Conservation (phyloP, 1,139 yeast species). For the Saccharomyces hybrid region DNA sequence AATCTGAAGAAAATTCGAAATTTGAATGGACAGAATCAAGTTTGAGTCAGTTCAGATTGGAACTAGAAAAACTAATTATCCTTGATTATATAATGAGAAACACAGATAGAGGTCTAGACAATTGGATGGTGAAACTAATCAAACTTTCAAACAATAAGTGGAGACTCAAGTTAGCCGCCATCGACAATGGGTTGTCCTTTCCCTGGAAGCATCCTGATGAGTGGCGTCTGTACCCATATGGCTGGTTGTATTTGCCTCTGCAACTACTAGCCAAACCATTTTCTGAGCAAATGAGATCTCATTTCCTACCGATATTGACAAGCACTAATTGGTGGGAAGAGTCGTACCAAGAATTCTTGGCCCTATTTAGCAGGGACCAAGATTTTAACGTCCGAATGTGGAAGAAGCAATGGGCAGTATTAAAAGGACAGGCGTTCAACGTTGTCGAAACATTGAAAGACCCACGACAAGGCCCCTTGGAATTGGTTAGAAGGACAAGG, state of each 20-base stretch:
- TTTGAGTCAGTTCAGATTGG: slow-evolving; percentile 48
- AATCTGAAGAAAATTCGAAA: slow-evolving; percentile 4
- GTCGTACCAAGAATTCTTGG: slow-evolving; percentile 41
- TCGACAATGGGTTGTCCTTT: slow-evolving; percentile 67
- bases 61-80: slow-evolving; percentile 62
- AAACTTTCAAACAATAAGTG: slow-evolving; percentile 32
- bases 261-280: slow-evolving; percentile 64
- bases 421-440: slow-evolving; percentile 75
- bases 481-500: slow-evolving; percentile 52
- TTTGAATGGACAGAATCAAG: slow-evolving; percentile 52
- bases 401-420: slow-evolving; percentile 58
- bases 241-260: slow-evolving; percentile 66
- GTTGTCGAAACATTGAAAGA: slow-evolving; percentile 58
- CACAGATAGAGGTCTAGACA: slow-evolving; percentile 68
- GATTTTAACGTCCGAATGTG: slow-evolving; percentile 64
- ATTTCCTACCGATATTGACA: slow-evolving; percentile 52
- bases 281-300: slow-evolving; percentile 47
- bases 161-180: slow-evolving; percentile 59
- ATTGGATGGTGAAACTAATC: slow-evolving; percentile 62
- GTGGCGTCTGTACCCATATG: slow-evolving; percentile 75
- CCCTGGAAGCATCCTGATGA: slow-evolving; percentile 85
- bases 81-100: slow-evolving; percentile 67
- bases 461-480: slow-evolving; percentile 59
- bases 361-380: slow-evolving; percentile 46
- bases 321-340: slow-evolving; percentile 69